A percentile compares a stretch with the other conserved stretches of the same genome.
Conservation (phyloP, 2,329 filamentous ascomycete genomes). For the Apiospora rasikravindrae region DNA sequence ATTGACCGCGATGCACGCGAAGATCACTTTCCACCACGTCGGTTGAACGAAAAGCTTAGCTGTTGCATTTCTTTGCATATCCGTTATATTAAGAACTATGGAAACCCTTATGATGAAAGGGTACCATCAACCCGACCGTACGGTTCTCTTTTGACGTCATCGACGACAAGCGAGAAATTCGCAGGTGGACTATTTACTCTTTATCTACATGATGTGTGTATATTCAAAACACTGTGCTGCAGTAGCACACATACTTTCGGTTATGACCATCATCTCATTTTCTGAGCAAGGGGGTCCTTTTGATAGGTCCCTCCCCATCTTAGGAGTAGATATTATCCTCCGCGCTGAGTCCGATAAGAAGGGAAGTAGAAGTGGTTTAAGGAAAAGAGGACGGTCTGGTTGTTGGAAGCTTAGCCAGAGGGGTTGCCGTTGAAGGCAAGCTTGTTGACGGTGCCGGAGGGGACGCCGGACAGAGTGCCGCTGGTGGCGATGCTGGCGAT, state of each 20-base stretch:
- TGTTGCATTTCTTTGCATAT: neutral
- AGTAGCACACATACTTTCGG: neutral
- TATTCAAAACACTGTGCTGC: constrained; percentile 1
- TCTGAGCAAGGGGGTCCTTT: neutral
- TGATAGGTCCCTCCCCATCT: neutral
- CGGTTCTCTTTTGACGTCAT: neutral
- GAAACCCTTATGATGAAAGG: neutral
- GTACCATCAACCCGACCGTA: neutral
- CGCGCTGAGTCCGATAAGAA: neutral
- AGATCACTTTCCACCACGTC: neutral
- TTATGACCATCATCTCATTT: neutral
- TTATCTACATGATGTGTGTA: constrained; percentile 13
- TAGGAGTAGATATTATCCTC: constrained; percentile 2
- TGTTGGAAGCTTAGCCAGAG: constrained; percentile 27
- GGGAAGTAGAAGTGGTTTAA: neutral
- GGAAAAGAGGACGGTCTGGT: neutral
- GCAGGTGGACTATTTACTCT: neutral
- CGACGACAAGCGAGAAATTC: neutral
- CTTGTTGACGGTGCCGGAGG: constrained; percentile 53
- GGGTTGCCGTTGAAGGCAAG: constrained; percentile 61
- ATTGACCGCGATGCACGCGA: neutral
- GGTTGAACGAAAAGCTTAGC: neutral
- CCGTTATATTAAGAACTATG: constrained; percentile 7
- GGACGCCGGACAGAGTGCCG: constrained; percentile 47
- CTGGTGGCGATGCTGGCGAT: constrained; percentile 50